phyloP scores from a whole-genome alignment of 208 protist genomes.

The Tetramitus jugosus region DNA sequence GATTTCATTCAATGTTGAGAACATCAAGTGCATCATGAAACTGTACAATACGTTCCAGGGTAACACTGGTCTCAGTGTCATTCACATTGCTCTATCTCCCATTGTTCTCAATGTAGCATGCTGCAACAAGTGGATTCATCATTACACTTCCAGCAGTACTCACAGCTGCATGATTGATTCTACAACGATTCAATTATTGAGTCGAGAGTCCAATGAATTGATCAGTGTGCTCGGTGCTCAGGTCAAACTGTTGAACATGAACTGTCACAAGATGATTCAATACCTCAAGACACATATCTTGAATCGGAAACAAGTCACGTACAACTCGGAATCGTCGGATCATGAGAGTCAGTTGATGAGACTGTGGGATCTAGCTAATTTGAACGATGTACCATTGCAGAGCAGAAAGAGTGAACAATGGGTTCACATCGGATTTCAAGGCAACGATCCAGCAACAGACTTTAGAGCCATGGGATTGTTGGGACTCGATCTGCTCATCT shows the following conservation, averaged over 20 bases:
- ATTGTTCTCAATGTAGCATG: too few species aligned
- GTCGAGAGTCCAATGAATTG: too few species aligned
- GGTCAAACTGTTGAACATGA: neutral
- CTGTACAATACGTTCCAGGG: too few species aligned
- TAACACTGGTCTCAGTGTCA: too few species aligned
- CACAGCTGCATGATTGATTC: too few species aligned
- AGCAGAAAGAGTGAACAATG: slow-evolving; percentile 43
- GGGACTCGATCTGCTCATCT: slow-evolving; percentile 57
- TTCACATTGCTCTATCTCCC: too few species aligned
- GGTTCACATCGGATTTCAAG: slow-evolving; percentile 68
- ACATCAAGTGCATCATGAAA: too few species aligned
- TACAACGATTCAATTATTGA: too few species aligned
- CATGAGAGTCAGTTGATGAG: neutral
- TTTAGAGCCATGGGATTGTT: slow-evolving; percentile 68
- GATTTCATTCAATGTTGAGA: too few species aligned
- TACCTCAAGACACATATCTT: neutral
- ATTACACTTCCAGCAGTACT: too few species aligned
- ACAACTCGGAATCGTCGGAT: neutral
- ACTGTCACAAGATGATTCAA: neutral
- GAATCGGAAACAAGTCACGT: neutral
- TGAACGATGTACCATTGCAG: neutral
- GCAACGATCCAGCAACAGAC: slow-evolving; percentile 67
- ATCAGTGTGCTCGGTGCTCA: neutral
- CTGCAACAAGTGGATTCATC: too few species aligned
- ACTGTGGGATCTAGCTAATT: neutral